Conservation (phyloP, 208 protist species). For the Crithidia bombi region DNA sequence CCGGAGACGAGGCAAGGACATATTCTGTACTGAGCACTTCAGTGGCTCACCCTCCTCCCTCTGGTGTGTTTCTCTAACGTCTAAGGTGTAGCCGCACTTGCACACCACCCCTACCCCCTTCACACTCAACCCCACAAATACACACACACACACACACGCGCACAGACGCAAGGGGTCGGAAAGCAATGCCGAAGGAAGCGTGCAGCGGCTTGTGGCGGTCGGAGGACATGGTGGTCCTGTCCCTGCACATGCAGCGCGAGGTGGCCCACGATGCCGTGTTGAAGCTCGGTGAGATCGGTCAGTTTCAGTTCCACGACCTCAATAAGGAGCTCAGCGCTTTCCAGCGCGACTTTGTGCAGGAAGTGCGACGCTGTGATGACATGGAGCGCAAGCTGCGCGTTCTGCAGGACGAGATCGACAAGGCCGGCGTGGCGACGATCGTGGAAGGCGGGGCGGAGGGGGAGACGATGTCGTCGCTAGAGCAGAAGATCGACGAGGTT, state of each 20-base stretch:
- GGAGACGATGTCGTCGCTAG: conserved; percentile 86
- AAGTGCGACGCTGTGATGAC: conserved; percentile 97
- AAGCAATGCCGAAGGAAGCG: conserved; percentile 73
- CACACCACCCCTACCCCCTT: too few relatives aligned
- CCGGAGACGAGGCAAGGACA: too few relatives aligned
- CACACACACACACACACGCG: neutral
- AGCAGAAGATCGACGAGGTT: conserved; percentile 91
- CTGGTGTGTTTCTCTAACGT: too few relatives aligned
- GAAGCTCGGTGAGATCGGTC: conserved; percentile 95
- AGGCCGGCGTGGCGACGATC: conserved; percentile 62
- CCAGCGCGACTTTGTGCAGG: conserved; percentile 96
- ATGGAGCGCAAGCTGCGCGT: conserved; percentile 96
- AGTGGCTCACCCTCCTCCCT: too few relatives aligned
- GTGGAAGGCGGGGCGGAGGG: conserved; percentile 46
- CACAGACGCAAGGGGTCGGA: neutral
- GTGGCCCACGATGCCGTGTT: conserved; percentile 96
- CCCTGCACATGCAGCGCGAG: conserved; percentile 97
- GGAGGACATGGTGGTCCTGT: conserved; percentile 97
- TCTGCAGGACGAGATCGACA: conserved; percentile 93
- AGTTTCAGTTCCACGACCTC: conserved; percentile 97
- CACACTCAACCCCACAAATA: neutral
- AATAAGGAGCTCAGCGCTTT: conserved; percentile 94
- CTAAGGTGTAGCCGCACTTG: too few relatives aligned
- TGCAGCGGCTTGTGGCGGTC: conserved; percentile 94
- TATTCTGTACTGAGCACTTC: too few relatives aligned